These are phyloP conservation scores for Plasmodium relictum DNA, from an alignment of 169 alveolate species.

Conservation along the genomic window DNA sequence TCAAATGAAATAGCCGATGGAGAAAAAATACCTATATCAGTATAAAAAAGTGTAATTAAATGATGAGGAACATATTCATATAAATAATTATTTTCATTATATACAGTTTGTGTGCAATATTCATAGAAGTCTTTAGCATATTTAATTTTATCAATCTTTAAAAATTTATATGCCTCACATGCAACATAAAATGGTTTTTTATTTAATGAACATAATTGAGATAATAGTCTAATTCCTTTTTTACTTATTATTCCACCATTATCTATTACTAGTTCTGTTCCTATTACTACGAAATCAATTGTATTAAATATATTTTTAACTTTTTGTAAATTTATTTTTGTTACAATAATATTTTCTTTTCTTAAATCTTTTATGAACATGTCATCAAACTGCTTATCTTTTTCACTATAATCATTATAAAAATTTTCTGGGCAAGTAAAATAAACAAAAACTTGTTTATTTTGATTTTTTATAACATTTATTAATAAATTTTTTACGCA, in stretches of 20 bases:
- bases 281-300: slow-evolving; percentile 66
- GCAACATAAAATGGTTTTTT: slow-evolving; percentile 69
- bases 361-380: slow-evolving; percentile 44
- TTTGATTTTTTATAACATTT: slow-evolving; percentile 47
- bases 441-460: slow-evolving; percentile 42
- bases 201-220: slow-evolving; percentile 63
- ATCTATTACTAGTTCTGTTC: slow-evolving; percentile 71
- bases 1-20: slow-evolving; percentile 66
- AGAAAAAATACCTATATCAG: slow-evolving; percentile 72
- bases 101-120: slow-evolving; percentile 48
- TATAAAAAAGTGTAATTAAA: slow-evolving; percentile 69
- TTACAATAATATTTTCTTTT: slow-evolving; percentile 51
- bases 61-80: slow-evolving; percentile 69
- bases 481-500: slow-evolving; percentile 64
- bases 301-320: slow-evolving; percentile 45
- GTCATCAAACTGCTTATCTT: slow-evolving; percentile 60
- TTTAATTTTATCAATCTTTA: slow-evolving; percentile 57
- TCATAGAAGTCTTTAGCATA: slow-evolving; percentile 22
- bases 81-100: slow-evolving; percentile 12
- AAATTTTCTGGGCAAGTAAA: slow-evolving; percentile 43
- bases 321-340: slow-evolving; percentile 22
- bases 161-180: slow-evolving; percentile 70
- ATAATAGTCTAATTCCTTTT: slow-evolving; percentile 47
- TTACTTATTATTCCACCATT: slow-evolving; percentile 70
- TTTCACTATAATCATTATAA: slow-evolving; percentile 23